Evolutionary conservation across 2,329 filamentous ascomycete species (phyloP).

Genomic region (Alternaria sp.): DNA sequence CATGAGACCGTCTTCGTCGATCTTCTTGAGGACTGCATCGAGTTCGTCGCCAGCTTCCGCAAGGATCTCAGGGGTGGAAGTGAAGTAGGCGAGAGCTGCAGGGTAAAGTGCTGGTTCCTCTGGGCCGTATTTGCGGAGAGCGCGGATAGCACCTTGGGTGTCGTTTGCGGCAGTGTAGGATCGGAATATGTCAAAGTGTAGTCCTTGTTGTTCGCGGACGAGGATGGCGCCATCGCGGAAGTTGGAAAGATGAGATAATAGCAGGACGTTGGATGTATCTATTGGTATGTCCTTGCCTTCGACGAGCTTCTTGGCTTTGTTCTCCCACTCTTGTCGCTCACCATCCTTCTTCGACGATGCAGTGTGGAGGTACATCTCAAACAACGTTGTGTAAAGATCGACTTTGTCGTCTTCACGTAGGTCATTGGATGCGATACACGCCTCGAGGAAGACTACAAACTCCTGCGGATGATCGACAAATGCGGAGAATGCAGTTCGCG

Average conservation of each 20-base stretch:
- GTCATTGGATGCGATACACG: conserved; percentile 75
- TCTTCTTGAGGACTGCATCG: conserved; percentile 79
- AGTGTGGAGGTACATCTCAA: conserved; percentile 97
- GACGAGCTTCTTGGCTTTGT: conserved; percentile 88
- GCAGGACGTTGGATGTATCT: conserved; percentile 91
- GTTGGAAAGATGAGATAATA: conserved; percentile 89
- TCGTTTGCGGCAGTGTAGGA: conserved; percentile 94
- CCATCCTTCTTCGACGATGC: conserved; percentile 76
- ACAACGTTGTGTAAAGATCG: conserved; percentile 92
- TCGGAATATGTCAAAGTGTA: conserved; percentile 94
- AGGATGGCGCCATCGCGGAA: conserved; percentile 91
- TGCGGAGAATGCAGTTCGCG: conserved; percentile 89
- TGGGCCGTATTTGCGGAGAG: conserved; percentile 88
- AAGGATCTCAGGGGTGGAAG: conserved; percentile 80
- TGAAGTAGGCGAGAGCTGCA: conserved; percentile 91
- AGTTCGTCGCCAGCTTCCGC: conserved; percentile 88
- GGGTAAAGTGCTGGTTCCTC: conserved; percentile 92
- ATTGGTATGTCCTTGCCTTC: conserved; percentile 81
- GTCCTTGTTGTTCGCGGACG: conserved; percentile 90
- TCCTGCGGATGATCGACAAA: conserved; percentile 94
- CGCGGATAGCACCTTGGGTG: conserved; percentile 87
- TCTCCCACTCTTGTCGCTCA: conserved; percentile 83
- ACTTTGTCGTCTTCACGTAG: conserved; percentile 78
- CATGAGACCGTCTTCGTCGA: conserved; percentile 91
- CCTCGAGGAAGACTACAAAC: conserved; percentile 92